Percentiles rank a stretch among this genome's conserved stretches.
Evolutionary conservation across 805 yeast species (phyloP).

Genomic region (Metschnikowia similis): DNA sequence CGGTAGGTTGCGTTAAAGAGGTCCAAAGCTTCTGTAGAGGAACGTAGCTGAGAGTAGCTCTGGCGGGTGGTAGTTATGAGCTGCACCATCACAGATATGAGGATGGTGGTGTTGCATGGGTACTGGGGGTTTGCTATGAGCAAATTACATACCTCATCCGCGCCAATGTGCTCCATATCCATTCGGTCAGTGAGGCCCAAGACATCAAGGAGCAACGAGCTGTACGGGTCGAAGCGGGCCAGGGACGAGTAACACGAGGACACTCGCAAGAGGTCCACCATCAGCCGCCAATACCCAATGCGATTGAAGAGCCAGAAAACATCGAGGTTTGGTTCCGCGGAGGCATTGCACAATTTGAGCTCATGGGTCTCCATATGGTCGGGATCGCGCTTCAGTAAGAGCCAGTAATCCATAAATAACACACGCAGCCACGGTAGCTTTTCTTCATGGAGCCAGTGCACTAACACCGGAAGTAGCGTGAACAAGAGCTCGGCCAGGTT

Average conservation of each 20-base stretch:
- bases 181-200: conserved; percentile 18
- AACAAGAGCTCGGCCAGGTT: conserved; percentile 31
- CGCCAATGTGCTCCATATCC: conserved; percentile 2
- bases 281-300: conserved; percentile 28
- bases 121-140: conserved; percentile 11
- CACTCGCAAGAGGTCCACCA: conserved; percentile 12
- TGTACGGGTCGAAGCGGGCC: conserved; percentile 14
- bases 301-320: conserved; percentile 26
- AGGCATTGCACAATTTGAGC: conserved; percentile 1
- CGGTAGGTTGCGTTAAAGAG: conserved; percentile 1
- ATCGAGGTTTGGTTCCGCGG: conserved; percentile 8
- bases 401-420: conserved; percentile 14
- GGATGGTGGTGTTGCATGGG: conserved; percentile 12
- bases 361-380: conserved; percentile 9
- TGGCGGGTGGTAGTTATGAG: conserved; percentile 2
- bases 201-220: conserved; percentile 22
- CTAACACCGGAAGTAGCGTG: conserved; percentile 29
- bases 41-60: not conserved
- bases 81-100: conserved; percentile 8
- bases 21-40: conserved; percentile 16
- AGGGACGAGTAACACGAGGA: conserved; percentile 7
- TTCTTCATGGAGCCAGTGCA: conserved; percentile 37
- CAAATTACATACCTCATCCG: conserved; percentile 7
- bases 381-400: conserved; percentile 10
- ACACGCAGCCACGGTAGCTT: conserved; percentile 6